These are phyloP conservation scores for Graphilbum ipis-grandicollis DNA, from an alignment of 2,329 filamentous ascomycete genomes.

Conservation along the genomic window DNA sequence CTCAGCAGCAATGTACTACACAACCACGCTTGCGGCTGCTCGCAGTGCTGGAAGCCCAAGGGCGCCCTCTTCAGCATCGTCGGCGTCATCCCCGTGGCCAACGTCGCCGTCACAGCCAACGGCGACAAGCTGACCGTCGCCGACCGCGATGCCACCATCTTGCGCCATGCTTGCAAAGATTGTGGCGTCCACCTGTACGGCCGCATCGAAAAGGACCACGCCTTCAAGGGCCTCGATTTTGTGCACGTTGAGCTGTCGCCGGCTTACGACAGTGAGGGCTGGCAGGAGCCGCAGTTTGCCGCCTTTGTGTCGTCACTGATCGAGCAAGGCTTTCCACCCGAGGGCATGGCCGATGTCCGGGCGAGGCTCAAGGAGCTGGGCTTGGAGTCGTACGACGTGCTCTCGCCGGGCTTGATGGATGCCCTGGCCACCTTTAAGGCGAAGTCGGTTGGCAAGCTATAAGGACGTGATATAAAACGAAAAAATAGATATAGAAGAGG, in stretches of 20 bases:
- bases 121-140: conserved; percentile 37
- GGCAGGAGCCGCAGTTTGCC: conserved; percentile 56
- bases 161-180: conserved; percentile 40
- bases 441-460: conserved; percentile 15
- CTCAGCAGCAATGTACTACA: conserved; percentile 42
- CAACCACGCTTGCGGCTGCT: conserved; percentile 57
- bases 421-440: conserved; percentile 36
- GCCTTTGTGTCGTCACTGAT: conserved; percentile 52
- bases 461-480: neutral
- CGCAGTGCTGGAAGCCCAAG: conserved; percentile 53
- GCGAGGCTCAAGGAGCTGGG: conserved; percentile 32
- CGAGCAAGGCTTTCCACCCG: conserved; percentile 45
- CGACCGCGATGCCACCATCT: conserved; percentile 38
- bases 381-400: conserved; percentile 43
- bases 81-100: conserved; percentile 38
- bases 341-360: conserved; percentile 36
- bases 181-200: conserved; percentile 48
- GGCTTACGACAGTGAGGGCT: conserved; percentile 32
- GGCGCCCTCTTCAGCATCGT: conserved; percentile 48
- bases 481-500: too few species aligned
- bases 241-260: conserved; percentile 44
- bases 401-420: conserved; percentile 48
- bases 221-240: conserved; percentile 54
- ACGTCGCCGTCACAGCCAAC: conserved; percentile 39
- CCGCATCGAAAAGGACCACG: conserved; percentile 44